Evolutionary conservation across 768 basidiomycete species (phyloP).

Genomic region (Dentipellis fragilis): DNA sequence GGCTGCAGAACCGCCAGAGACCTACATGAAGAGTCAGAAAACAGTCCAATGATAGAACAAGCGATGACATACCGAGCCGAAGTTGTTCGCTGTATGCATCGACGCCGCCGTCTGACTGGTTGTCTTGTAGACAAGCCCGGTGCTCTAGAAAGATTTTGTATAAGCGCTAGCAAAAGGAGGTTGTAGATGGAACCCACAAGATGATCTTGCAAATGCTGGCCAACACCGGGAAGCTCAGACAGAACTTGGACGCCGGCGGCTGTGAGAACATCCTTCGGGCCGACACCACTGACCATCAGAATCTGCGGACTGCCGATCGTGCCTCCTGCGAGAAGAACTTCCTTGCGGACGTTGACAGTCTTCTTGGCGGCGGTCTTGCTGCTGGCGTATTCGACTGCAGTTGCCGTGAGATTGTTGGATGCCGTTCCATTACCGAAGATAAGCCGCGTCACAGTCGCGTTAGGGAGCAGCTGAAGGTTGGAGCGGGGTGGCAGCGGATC

Average conservation of each 20-base stretch:
- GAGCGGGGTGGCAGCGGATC: constrained; percentile 51
- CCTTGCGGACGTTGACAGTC: constrained; percentile 46
- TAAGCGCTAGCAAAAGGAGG: not conserved
- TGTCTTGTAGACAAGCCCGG: constrained; percentile 29
- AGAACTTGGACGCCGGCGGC: constrained; percentile 34
- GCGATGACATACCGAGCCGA: not conserved
- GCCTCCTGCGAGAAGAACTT: constrained; percentile 44
- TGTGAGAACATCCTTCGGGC: constrained; percentile 40
- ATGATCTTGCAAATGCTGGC: constrained; percentile 51
- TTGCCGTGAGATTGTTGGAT: constrained; percentile 28
- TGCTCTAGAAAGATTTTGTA: constrained; percentile 17
- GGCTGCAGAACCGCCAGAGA: constrained; percentile 14
- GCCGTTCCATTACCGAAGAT: constrained; percentile 26
- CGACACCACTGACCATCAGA: constrained; percentile 48
- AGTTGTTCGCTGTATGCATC: not conserved
- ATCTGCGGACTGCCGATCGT: constrained; percentile 44
- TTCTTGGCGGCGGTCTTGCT: constrained; percentile 21
- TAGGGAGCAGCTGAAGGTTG: constrained; percentile 55
- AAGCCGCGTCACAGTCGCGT: constrained; percentile 48
- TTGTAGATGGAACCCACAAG: constrained; percentile 21
- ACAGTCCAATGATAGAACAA: not conserved
- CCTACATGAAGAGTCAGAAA: constrained; percentile 5
- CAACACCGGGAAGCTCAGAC: constrained; percentile 47
- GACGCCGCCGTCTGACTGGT: constrained; percentile 27
- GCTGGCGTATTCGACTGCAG: constrained; percentile 39